A percentile compares a stretch with the other conserved stretches of the same genome.
phyloP scores from a whole-genome alignment of 1,284 basidiomycete species.

The Exobasidium rhododendri region DNA sequence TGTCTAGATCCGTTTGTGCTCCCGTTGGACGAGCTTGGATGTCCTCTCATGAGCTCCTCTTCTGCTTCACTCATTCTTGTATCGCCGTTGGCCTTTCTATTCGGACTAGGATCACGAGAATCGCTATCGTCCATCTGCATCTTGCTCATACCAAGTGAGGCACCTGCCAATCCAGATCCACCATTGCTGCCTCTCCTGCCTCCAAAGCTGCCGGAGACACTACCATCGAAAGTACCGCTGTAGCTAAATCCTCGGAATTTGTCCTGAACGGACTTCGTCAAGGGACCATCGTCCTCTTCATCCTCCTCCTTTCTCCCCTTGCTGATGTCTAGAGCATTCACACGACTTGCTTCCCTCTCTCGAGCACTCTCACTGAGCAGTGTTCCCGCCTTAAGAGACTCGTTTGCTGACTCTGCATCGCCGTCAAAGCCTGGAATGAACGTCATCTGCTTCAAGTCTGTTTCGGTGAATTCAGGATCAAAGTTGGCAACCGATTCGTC shows the following conservation, averaged over 20 bases:
- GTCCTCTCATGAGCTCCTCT: constrained; percentile 2
- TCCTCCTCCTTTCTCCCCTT: constrained; percentile 19
- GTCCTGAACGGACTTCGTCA: constrained; percentile 49
- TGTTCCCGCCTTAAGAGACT: constrained; percentile 4
- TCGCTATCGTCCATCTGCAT: constrained; percentile 39
- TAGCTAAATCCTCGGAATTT: constrained; percentile 54
- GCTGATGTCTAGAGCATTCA: background rate
- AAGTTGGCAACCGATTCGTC: constrained; percentile 98
- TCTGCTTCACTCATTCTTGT: constrained; percentile 10
- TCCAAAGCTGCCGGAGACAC: constrained; percentile 33
- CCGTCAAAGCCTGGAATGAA: constrained; percentile 45
- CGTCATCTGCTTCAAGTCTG: constrained; percentile 62
- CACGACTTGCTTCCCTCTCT: background rate
- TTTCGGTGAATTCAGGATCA: constrained; percentile 93
- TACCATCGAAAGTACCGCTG: constrained; percentile 48
- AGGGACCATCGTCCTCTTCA: constrained; percentile 27
- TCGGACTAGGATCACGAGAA: background rate
- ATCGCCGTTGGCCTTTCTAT: background rate
- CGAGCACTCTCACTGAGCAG: constrained; percentile 17
- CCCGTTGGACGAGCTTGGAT: background rate
- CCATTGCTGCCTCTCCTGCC: constrained; percentile 27
- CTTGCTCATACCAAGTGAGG: constrained; percentile 40
- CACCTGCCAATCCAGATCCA: constrained; percentile 31
- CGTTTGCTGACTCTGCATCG: constrained; percentile 8
- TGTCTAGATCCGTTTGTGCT: too few relatives aligned